phyloP scores from a whole-genome alignment of 148 eudicot genomes.

The Amaranthus palmeri region DNA sequence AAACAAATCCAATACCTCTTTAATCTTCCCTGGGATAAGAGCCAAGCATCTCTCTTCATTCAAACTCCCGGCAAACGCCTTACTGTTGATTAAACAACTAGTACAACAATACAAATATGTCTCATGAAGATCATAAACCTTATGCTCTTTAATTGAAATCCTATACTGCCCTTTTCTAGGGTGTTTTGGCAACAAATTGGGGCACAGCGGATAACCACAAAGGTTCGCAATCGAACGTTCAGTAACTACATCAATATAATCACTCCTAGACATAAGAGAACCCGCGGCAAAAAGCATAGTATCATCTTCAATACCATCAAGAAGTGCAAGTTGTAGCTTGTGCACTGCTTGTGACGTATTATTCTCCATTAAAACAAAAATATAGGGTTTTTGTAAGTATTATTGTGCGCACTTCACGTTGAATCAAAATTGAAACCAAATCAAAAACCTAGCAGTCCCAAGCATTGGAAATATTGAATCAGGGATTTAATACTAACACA shows the following conservation, averaged over 20 bases:
- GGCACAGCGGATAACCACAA: conserved; percentile 89
- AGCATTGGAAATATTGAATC: neutral
- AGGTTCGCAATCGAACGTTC: conserved; percentile 61
- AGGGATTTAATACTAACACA: neutral
- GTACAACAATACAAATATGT: conserved; percentile 73
- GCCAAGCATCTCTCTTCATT: conserved; percentile 52
- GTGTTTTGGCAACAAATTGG: conserved; percentile 54
- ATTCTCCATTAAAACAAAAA: conserved; percentile 37
- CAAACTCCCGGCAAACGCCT: conserved; percentile 63
- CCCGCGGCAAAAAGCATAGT: conserved; percentile 65
- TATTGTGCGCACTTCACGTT: neutral
- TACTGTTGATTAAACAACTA: conserved; percentile 60
- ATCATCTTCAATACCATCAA: conserved; percentile 61
- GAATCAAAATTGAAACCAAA: neutral
- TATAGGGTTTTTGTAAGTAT: conserved; percentile 5
- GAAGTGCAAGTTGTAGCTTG: conserved; percentile 63
- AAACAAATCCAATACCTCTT: conserved; percentile 53
- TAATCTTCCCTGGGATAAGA: conserved; percentile 43
- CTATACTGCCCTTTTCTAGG: conserved; percentile 68
- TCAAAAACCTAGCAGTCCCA: neutral
- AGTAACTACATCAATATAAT: conserved; percentile 75
- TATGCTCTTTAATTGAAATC: conserved; percentile 82
- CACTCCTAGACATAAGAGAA: conserved; percentile 52
- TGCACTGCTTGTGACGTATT: conserved; percentile 56
- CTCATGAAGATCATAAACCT: conserved; percentile 86